Evolutionary conservation across 2,329 filamentous ascomycete species (phyloP), one percentile per base, ranked within the genome.

Genomic region (Fulvia fulva): DNA sequence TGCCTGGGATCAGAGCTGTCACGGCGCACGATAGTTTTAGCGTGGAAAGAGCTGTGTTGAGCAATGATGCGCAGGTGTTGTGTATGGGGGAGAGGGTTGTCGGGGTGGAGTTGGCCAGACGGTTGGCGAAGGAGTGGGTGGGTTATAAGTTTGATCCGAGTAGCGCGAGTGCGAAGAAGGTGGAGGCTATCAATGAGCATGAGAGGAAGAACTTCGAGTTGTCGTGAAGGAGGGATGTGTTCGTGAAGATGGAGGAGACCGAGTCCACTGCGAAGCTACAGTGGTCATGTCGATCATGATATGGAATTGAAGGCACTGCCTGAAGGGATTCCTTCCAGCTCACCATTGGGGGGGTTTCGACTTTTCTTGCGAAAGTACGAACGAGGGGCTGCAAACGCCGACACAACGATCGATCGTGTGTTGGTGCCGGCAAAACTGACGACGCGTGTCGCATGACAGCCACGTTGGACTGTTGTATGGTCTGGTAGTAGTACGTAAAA

Each of bases 21-120:
- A 95, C 90, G 5, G 91, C 91, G 1, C 91, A 96, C 73, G 91
- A 95, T 72, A 87, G 86, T 65, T 96, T 92, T 78, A 87, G 83
- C 56, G 89, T 95, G 5, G 90, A 95, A 80, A 78, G 90, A 51
- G 86, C 88, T 21, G 83, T 95, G 11, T 76, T 93, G 68, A 91
- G 87, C 77, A 95, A 95, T 74, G 87, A 95, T 72, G 89, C 90
- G 2, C 90, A 96, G 76, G 90, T 95, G 30, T 77, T 95, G 61
- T 95, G 91, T 72, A 87, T 95, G 80, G 90, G 90, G 0, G 88
- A 95, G 81, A 79, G 90, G 22, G 90, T 95, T 0, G 83, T 95
- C 46, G 90, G 91, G 0, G 73, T 94, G 50, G 91, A 95, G 77
- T 75, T 95, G 44, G 90, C 90, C 45, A 83, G 90, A 67, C 80